phyloP scores from a whole-genome alignment of 2,329 filamentous ascomycete genomes.

The Exophiala viscosa region DNA sequence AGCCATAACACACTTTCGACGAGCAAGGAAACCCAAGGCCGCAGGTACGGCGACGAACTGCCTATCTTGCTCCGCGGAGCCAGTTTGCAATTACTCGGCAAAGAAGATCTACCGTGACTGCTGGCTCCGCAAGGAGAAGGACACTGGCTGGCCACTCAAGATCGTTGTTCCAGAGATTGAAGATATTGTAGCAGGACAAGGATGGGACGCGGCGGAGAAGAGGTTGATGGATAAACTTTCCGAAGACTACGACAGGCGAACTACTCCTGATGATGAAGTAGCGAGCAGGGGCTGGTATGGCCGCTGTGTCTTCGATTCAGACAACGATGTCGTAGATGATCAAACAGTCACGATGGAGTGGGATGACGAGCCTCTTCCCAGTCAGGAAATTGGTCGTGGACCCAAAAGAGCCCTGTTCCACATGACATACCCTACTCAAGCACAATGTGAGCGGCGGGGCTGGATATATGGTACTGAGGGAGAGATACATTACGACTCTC shows the following conservation, averaged over 20 bases:
- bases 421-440: slow-evolving; percentile 87
- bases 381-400: slow-evolving; percentile 44
- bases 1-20: slow-evolving; percentile 72
- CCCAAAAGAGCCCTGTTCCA: slow-evolving; percentile 87
- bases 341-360: slow-evolving; percentile 85
- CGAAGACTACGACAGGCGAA: slow-evolving; percentile 55
- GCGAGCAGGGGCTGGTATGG: slow-evolving; percentile 68
- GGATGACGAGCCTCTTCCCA: slow-evolving; percentile 61
- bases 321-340: slow-evolving; percentile 92
- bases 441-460: slow-evolving; percentile 80
- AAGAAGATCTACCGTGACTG: slow-evolving; percentile 74
- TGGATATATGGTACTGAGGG: slow-evolving; percentile 81
- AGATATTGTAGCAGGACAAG: slow-evolving; percentile 55
- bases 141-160: slow-evolving; percentile 75
- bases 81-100: slow-evolving; percentile 78
- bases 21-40: slow-evolving; percentile 66
- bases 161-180: slow-evolving; percentile 93
- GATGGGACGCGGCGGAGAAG: slow-evolving; percentile 48
- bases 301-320: slow-evolving; percentile 88
- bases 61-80: slow-evolving; percentile 70
- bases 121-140: slow-evolving; percentile 59
- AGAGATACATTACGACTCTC: slow-evolving; percentile 81
- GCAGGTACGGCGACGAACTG: slow-evolving; percentile 84
- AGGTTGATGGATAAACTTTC: slow-evolving; percentile 48
- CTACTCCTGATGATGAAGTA: slow-evolving; percentile 51